phyloP scores from a whole-genome alignment of 139 green algal species.

The Chara braunii region DNA sequence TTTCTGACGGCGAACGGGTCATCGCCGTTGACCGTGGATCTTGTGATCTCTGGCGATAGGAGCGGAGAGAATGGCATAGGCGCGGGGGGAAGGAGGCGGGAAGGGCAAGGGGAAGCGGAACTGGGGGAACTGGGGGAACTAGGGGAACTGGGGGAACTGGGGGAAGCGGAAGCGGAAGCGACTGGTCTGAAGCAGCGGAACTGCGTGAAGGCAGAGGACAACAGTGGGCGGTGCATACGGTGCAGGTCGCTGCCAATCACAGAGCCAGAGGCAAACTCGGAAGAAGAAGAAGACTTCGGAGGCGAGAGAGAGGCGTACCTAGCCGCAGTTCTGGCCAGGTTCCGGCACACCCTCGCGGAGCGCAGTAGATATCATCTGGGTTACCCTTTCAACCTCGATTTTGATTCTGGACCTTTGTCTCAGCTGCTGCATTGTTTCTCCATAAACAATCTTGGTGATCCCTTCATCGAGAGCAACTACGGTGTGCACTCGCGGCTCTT shows the following conservation, averaged over 20 bases:
- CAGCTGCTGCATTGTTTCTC: slow-evolving; percentile 57
- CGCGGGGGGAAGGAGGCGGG: too few relatives aligned
- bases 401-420: slow-evolving; percentile 76
- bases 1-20: too few relatives aligned
- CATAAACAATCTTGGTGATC: slow-evolving; percentile 97
- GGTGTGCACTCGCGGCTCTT: slow-evolving; percentile 84
- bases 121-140: too few relatives aligned
- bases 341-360: slow-evolving; percentile 67
- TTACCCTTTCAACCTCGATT: slow-evolving; percentile 96
- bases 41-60: too few relatives aligned
- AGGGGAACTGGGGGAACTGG: too few relatives aligned
- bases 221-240: slow-evolving; percentile 38
- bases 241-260: neutral
- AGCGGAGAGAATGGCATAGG: too few relatives aligned
- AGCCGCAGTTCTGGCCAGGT: slow-evolving; percentile 61
- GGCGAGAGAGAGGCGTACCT: slow-evolving; percentile 58
- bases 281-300: neutral
- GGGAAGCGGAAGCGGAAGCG: too few relatives aligned
- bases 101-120: too few relatives aligned
- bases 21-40: too few relatives aligned
- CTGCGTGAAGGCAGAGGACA: neutral
- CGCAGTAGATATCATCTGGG: slow-evolving; percentile 73
- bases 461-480: slow-evolving; percentile 96
- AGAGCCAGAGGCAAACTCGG: neutral
- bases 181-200: too few relatives aligned